Base-by-base conservation (phyloP, 805 yeast genomes). In the Starmerella apis region DNA sequence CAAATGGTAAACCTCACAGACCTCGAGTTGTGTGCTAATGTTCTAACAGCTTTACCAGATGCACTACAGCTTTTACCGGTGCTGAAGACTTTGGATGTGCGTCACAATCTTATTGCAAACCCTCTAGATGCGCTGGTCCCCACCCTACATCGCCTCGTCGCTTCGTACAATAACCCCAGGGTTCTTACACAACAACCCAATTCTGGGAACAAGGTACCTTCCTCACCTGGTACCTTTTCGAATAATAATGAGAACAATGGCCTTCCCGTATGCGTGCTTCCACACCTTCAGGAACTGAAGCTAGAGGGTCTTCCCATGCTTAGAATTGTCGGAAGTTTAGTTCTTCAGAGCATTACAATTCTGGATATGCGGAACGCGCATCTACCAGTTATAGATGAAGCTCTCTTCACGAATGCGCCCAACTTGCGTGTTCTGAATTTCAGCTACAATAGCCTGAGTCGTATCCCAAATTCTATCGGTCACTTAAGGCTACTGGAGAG, bases 361-460 rank as follows among this genome's bases (percentile, higher is more conserved):
- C 71, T 92, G 44, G 86, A 86, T 54, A 68, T 92, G 47, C 78
- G 84, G 9, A 83, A 83, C 60, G 96, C 95, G 1, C 86, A 85
- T 59, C 68, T 92, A 44, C 78, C 95, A 0, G 72, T 84, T 6
- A 69, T 92, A 25, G 81, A 88, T 0, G 71, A 76, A 7, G 76
- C 75, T 16, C 77, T 87, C 51, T 71, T 87, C 39, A 64, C 72
- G 7, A 74, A 72, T 55, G 70, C 87, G 37, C 77, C 83, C 0
- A 75, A 77, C 52, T 68, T 87, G 47, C 94, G 84, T 57, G 82
- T 78, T 52, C 67, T 92, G 55, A 79, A 78, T 25, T 66, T 92
- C 54, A 92, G 86, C 65, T 79, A 81, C 58, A 92, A 92, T 61
- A 92, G 84, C 61, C 71, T 92, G 56, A 83, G 83, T 8, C 72